phyloP scores from a whole-genome alignment of 768 basidiomycete genomes.

The Amanita phalloides region DNA sequence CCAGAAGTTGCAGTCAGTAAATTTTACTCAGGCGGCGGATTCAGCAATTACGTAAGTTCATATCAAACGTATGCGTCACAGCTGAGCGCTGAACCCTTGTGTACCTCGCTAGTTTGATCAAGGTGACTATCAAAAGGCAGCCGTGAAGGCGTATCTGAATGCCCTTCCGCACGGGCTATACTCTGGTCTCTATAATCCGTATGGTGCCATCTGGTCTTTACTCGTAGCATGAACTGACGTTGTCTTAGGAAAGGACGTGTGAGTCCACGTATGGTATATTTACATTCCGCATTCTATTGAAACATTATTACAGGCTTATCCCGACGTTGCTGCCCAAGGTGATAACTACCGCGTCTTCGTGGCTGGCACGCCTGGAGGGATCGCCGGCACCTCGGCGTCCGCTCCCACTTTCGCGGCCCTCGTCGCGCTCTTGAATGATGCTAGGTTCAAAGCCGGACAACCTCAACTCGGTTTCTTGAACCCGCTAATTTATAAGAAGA shows the following conservation, averaged over 20 bases:
- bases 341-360: slow-evolving; percentile 36
- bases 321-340: slow-evolving; percentile 56
- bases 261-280: slow-evolving; percentile 8
- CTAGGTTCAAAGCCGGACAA: slow-evolving; percentile 31
- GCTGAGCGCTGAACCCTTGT: no score
- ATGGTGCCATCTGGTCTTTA: slow-evolving; percentile 11
- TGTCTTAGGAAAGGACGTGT: slow-evolving; percentile 39
- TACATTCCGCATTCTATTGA: not conserved
- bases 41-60: slow-evolving; percentile 48
- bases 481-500: slow-evolving; percentile 43
- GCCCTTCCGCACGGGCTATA: slow-evolving; percentile 30
- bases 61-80: not conserved
- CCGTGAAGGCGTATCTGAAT: slow-evolving; percentile 26
- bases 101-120: slow-evolving; percentile 11
- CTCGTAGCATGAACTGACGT: not conserved
- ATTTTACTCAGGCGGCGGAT: slow-evolving; percentile 63
- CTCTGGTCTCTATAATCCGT: slow-evolving; percentile 45
- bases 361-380: slow-evolving; percentile 20
- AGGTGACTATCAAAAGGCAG: slow-evolving; percentile 29
- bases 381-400: slow-evolving; percentile 54
- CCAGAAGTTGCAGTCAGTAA: slow-evolving; percentile 44
- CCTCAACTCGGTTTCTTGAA: slow-evolving; percentile 52
- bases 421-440: slow-evolving; percentile 54
- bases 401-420: slow-evolving; percentile 53
- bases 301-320: slow-evolving; percentile 30